These are phyloP conservation scores for Pyrenula massariospora DNA, from an alignment of 495 filamentous ascomycete genomes.

Conservation along the genomic window DNA sequence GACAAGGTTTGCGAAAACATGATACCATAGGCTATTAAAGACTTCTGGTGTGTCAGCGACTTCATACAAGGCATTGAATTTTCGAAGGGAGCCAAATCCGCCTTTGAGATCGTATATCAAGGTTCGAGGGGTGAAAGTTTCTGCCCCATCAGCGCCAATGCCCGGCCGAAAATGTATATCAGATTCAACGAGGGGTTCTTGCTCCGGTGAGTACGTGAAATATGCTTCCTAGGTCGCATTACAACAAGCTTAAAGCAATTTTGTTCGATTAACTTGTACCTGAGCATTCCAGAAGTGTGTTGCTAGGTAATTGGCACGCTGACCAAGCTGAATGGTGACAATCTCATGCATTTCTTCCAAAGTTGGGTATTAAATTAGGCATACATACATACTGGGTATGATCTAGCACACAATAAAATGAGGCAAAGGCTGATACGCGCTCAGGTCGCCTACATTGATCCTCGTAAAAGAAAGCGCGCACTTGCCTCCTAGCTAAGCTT, in stretches of 20 bases:
- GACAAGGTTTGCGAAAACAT: background rate
- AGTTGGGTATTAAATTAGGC: too few species aligned
- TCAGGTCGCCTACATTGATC: too few species aligned
- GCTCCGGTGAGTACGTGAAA: constrained; percentile 71
- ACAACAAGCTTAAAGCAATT: constrained; percentile 9
- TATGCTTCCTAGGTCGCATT: constrained; percentile 70
- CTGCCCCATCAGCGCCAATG: constrained; percentile 62
- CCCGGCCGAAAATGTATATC: constrained; percentile 86
- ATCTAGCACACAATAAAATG: too few species aligned
- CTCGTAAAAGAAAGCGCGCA: too few species aligned
- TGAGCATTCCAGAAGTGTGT: constrained; percentile 98
- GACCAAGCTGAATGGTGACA: constrained; percentile 85
- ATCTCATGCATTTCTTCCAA: constrained; percentile 92
- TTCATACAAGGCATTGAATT: constrained; percentile 84
- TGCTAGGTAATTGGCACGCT: constrained; percentile 86
- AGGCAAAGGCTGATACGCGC: too few species aligned
- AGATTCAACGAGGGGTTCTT: constrained; percentile 69
- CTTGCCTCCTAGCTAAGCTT: too few species aligned
- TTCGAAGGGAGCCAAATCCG: constrained; percentile 77
- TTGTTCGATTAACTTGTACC: constrained; percentile 24
- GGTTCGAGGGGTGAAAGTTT: constrained; percentile 85
- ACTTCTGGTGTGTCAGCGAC: constrained; percentile 24
- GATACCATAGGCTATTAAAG: background rate
- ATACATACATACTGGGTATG: too few species aligned
- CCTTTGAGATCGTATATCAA: constrained; percentile 93